These are phyloP conservation scores for Rhypophila decipiens DNA, from an alignment of 495 filamentous ascomycete species.

Conservation along the genomic window DNA sequence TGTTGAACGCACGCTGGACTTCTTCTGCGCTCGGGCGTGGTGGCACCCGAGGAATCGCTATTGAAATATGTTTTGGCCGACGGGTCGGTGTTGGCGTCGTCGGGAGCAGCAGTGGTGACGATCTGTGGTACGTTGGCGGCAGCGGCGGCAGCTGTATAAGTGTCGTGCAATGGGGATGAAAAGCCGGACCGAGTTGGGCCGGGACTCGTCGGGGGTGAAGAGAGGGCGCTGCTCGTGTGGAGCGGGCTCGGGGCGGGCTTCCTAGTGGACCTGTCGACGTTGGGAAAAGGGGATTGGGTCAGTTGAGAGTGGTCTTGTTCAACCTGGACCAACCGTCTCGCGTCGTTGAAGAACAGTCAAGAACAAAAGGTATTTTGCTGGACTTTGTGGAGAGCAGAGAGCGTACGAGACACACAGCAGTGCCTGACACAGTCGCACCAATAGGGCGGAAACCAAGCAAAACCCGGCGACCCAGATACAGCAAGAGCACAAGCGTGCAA, in stretches of 20 bases:
- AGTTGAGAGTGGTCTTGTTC: no score
- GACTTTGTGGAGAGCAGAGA: no score
- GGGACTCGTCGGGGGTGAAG: constrained; percentile 37
- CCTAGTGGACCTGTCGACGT: constrained; percentile 32
- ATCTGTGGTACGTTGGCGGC: constrained; percentile 27
- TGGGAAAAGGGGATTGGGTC: constrained; percentile 20
- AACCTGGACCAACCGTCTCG: no score
- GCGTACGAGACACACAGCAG: no score
- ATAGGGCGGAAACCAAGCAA: constrained; percentile 23
- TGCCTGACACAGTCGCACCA: constrained; percentile 23
- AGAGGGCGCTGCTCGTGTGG: constrained; percentile 31
- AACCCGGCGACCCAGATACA: constrained; percentile 12
- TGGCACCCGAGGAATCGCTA: constrained; percentile 29
- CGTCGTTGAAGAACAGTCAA: no score
- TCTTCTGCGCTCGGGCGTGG: constrained; percentile 27
- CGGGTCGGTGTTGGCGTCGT: constrained; percentile 14
- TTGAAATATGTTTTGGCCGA: constrained; percentile 28
- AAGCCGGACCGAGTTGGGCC: constrained; percentile 33
- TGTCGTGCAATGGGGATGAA: constrained; percentile 20
- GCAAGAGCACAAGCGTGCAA: no score
- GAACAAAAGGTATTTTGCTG: no score
- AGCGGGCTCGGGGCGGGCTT: constrained; percentile 37
- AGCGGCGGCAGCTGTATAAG: constrained; percentile 10
- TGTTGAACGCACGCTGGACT: constrained; percentile 25
- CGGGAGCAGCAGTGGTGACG: constrained; percentile 27